Conservation (phyloP, 192 early-diverging fungal species). For the Dissophora globulifera region DNA sequence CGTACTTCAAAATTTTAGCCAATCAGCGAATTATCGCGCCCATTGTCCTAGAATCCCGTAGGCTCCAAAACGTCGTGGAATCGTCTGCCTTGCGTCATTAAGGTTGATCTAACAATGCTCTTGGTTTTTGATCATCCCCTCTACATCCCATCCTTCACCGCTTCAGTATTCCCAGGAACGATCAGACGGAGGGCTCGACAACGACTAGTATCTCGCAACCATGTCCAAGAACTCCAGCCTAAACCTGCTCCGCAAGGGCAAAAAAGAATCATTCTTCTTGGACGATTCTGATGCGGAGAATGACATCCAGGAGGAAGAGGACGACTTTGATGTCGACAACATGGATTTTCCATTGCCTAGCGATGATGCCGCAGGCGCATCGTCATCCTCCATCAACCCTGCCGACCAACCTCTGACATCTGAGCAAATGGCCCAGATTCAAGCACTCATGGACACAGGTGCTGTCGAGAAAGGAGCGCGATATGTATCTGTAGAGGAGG, state of each 20-base stretch:
- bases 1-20: too few relatives aligned
- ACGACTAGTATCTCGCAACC: not conserved
- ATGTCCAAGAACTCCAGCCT: slow-evolving; percentile 53
- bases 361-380: slow-evolving; percentile 24
- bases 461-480: slow-evolving; percentile 30
- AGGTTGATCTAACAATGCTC: too few relatives aligned
- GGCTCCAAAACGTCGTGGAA: not conserved
- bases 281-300: slow-evolving; percentile 40
- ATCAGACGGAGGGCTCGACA: not conserved
- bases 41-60: too few relatives aligned
- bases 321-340: slow-evolving; percentile 62
- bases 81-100: not conserved
- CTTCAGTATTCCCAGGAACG: not conserved
- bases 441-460: slow-evolving; percentile 31
- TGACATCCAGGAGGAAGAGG: slow-evolving; percentile 44
- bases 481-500: slow-evolving; percentile 46
- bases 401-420: slow-evolving; percentile 20
- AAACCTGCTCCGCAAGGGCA: slow-evolving; percentile 56
- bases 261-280: slow-evolving; percentile 56
- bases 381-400: slow-evolving; percentile 6
- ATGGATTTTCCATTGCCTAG: slow-evolving; percentile 63
- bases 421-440: slow-evolving; percentile 45
- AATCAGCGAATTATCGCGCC: too few relatives aligned
- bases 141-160: too few relatives aligned
- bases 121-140: too few relatives aligned